Evolutionary conservation across 2,329 filamentous ascomycete genomes (phyloP), one percentile per base, ranked within the genome.

Genomic region (Talaromyces sp.): DNA sequence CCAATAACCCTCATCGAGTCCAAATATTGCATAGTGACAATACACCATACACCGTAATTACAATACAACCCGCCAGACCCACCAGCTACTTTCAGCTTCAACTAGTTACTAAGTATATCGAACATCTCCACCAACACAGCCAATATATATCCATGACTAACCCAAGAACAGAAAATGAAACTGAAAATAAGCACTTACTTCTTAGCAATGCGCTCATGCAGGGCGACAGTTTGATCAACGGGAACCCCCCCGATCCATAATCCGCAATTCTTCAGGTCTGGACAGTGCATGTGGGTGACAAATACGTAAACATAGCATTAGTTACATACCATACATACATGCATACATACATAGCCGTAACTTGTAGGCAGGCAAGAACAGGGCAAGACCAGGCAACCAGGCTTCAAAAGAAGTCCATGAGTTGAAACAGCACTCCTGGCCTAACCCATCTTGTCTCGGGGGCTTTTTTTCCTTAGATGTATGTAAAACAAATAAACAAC

Each of bases 221-320:
- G 49, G 49, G 49, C 49, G 49, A 53, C 49, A 31, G 49, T 53
- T 53, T 53, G 27, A 29, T 51, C 47, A 51, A 51, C 47, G 47
- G 22, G 22, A 49, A 27, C 45, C 22, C 45, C 22, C 27, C 15
- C 25, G 25, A 53, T 53, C 27, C 17, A 11, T 5, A 19, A 45
- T n/a, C 38, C 17, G 19, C 45, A 49, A 5, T 53, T 53, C 49
- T 53, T 53, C 49, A 53, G 49, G 49, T 53, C 25, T 11, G 22
- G 25, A 53, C 45, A 11, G 19, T 2, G 7, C 10, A 8, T 1
- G 25, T 17, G 45, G 22, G 13, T 29, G 27, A 27, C 6, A n/a
- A 53, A 29, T 53, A 53, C 49, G 49, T 53, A 53, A 53, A 53
- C n/a, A 53, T 53, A 31, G 49, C 25, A 25, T 15, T 19, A 22